Percentiles rank a stretch among this genome's conserved stretches.
Evolutionary conservation across 2,329 filamentous ascomycete species (phyloP).

Genomic region (Furcasterigmium sp.): DNA sequence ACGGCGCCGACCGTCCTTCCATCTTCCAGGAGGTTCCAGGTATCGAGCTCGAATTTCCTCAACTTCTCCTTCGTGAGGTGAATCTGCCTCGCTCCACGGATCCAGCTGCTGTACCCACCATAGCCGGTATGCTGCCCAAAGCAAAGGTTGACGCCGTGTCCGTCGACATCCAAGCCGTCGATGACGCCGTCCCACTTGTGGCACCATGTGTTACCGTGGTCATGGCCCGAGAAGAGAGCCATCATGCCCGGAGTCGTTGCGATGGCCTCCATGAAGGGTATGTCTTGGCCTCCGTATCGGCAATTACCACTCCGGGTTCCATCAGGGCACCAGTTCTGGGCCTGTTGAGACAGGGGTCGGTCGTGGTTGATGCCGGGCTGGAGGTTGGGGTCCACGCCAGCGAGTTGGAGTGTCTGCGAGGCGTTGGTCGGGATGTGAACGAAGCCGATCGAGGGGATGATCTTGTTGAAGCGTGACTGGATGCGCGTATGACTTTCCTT

Average conservation of each 20-base stretch:
- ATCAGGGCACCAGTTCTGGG: slow-evolving; percentile 23
- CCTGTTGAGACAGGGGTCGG: slow-evolving; percentile 21
- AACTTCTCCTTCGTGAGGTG: slow-evolving; percentile 38
- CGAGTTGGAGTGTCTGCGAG: slow-evolving; percentile 18
- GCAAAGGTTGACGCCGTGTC: slow-evolving; percentile 39
- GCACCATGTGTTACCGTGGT: slow-evolving; percentile 53
- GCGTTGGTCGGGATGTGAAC: slow-evolving; percentile 40
- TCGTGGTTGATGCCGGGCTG: slow-evolving; percentile 30
- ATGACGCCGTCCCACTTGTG: slow-evolving; percentile 25
- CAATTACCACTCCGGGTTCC: slow-evolving; percentile 18
- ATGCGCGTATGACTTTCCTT: slow-evolving; percentile 25
- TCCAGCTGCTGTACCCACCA: slow-evolving; percentile 62
- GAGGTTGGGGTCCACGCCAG: slow-evolving; percentile 17
- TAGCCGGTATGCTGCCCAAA: slow-evolving; percentile 66
- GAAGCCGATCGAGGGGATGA: slow-evolving; percentile 41
- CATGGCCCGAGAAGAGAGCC: slow-evolving; percentile 53
- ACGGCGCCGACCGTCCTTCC: slow-evolving; percentile 45
- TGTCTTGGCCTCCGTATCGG: slow-evolving; percentile 37
- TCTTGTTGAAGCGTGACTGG: slow-evolving; percentile 16
- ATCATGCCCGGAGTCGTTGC: slow-evolving; percentile 41
- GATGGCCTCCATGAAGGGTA: slow-evolving; percentile 52
- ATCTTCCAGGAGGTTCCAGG: slow-evolving; percentile 57
- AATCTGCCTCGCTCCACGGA: slow-evolving; percentile 54
- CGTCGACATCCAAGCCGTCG: slow-evolving; percentile 14
- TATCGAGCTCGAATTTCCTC: slow-evolving; percentile 37